Evolutionary conservation across 2,329 filamentous ascomycete genomes (phyloP).

Genomic region (Botrytis squamosa): DNA sequence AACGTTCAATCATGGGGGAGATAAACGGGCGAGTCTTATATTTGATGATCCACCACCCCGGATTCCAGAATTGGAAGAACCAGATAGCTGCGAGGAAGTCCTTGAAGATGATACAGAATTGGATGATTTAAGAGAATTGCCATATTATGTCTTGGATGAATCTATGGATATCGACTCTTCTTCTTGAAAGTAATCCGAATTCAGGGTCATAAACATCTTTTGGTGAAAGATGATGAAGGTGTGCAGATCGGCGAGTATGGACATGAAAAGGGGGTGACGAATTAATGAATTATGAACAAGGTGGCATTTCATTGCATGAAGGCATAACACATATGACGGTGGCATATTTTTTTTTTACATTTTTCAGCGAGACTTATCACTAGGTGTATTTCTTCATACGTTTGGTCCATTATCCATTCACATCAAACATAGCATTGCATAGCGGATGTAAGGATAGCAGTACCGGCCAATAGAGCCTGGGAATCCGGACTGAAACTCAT

Average conservation of each 20-base stretch:
- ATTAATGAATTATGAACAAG: conserved; percentile 17
- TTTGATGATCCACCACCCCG: conserved; percentile 40
- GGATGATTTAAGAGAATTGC: conserved; percentile 29
- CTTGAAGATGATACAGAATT: conserved; percentile 32
- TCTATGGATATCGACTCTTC: conserved; percentile 37
- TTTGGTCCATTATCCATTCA: conserved; percentile 5
- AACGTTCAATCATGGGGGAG: conserved; percentile 23
- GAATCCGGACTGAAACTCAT: neutral
- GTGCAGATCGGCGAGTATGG: conserved; percentile 18
- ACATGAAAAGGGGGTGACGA: neutral
- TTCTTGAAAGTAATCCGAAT: conserved; percentile 14
- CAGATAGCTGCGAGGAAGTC: conserved; percentile 38
- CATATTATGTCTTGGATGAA: conserved; percentile 33
- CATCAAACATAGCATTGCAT: conserved; percentile 8
- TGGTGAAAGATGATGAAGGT: conserved; percentile 15
- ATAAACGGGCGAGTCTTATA: conserved; percentile 36
- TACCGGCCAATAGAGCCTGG: neutral
- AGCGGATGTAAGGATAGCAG: conserved; percentile 14
- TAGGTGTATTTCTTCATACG: neutral
- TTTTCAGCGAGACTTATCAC: neutral
- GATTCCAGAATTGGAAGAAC: conserved; percentile 39
- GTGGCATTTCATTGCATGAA: neutral
- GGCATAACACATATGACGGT: conserved; percentile 3
- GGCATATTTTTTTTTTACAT: conserved; percentile 2
- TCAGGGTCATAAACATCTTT: neutral